These are phyloP conservation scores for Solanum gracilifrons DNA, from an alignment of 257 asterid genomes.

Conservation along the genomic window DNA sequence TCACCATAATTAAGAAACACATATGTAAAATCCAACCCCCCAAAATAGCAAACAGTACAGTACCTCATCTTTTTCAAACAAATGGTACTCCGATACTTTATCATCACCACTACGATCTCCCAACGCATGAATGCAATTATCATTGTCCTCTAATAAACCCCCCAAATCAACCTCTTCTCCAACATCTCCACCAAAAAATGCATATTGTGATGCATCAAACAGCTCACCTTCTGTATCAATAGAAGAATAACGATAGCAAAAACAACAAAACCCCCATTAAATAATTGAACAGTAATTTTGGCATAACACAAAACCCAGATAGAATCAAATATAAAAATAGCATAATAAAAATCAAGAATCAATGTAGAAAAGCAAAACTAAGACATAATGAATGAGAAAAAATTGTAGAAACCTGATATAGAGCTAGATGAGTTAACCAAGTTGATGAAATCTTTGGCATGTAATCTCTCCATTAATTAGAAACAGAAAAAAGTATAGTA, in stretches of 20 bases:
- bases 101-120: constrained; percentile 38
- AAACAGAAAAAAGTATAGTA: background rate
- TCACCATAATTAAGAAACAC: background rate
- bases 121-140: constrained; percentile 7
- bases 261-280: background rate
- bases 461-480: background rate
- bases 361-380: background rate
- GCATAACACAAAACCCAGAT: constrained; percentile 2
- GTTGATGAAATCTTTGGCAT: background rate
- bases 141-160: constrained; percentile 52
- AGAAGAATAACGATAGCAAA: background rate
- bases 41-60: background rate
- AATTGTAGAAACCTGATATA: background rate
- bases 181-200: constrained; percentile 62
- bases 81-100: constrained; percentile 62
- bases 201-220: constrained; percentile 79
- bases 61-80: constrained; percentile 81
- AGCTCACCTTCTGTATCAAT: constrained; percentile 36
- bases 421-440: background rate
- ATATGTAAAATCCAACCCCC: background rate
- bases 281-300: background rate
- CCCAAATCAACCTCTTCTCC: constrained; percentile 61
- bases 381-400: background rate
- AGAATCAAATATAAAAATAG: background rate
- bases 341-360: background rate